A percentile compares a stretch with the other conserved stretches of the same genome.
Conservation (phyloP, 2,329 filamentous ascomycete species). For the Exserohilum rostratum region DNA sequence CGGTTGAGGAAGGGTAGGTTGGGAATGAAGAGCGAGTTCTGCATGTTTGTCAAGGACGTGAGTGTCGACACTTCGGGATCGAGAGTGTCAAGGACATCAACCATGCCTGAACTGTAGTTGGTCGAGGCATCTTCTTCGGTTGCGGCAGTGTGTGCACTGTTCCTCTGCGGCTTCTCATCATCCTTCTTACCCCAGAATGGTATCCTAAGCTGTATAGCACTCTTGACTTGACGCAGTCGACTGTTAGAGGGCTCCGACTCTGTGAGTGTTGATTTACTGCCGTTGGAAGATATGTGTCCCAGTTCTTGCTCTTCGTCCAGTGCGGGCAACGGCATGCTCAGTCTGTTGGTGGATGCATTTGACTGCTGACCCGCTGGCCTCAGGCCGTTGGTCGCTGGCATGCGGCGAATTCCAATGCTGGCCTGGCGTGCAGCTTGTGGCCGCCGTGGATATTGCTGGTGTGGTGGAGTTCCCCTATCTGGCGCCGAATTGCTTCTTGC, state of each 20-base stretch:
- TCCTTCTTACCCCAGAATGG: conserved; percentile 34
- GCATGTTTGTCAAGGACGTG: conserved; percentile 84
- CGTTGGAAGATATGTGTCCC: conserved; percentile 26
- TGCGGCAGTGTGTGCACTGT: not conserved
- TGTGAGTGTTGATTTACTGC: conserved; percentile 22
- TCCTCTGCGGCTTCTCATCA: conserved; percentile 11
- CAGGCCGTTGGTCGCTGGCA: conserved; percentile 35
- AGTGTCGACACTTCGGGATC: conserved; percentile 84
- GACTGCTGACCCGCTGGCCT: conserved; percentile 28
- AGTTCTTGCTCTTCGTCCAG: conserved; percentile 38
- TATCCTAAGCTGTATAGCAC: conserved; percentile 36
- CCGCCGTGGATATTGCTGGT: conserved; percentile 32
- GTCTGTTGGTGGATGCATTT: conserved; percentile 29
- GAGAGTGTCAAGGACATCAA: conserved; percentile 71
- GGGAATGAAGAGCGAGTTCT: conserved; percentile 86
- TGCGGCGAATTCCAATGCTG: conserved; percentile 46
- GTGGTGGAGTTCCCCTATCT: conserved; percentile 16
- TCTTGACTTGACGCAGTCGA: conserved; percentile 37
- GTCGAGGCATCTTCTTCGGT: conserved; percentile 15
- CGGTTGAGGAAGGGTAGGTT: conserved; percentile 82
- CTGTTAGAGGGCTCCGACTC: conserved; percentile 19
- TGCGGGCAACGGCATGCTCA: conserved; percentile 36
- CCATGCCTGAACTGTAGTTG: conserved; percentile 66
- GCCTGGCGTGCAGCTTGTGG: conserved; percentile 39
- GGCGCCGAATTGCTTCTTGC: conserved; percentile 39